These are phyloP conservation scores for Prosopis cineraria DNA, from an alignment of 306 rosid species.

Conservation along the genomic window DNA sequence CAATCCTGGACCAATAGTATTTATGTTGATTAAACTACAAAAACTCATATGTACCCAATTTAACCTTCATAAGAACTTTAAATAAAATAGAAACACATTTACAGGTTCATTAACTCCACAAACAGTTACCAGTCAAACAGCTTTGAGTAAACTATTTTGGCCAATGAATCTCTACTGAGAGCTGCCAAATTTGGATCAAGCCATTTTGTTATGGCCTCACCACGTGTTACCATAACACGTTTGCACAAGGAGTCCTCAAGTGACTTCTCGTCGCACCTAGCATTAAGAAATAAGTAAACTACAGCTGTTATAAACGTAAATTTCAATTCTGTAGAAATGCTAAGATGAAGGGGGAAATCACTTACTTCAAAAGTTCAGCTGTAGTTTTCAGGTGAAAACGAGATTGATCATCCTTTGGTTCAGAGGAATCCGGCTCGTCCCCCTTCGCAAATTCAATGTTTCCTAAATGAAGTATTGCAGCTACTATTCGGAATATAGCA, in stretches of 20 bases:
- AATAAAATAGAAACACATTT: neutral
- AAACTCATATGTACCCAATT: conserved; percentile 25
- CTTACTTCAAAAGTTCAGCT: conserved; percentile 87
- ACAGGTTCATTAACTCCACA: neutral
- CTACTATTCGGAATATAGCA: conserved; percentile 84
- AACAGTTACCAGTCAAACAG: neutral
- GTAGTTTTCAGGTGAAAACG: conserved; percentile 74
- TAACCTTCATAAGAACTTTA: neutral
- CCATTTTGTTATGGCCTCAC: conserved; percentile 81
- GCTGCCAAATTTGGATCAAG: conserved; percentile 76
- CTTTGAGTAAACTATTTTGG: neutral
- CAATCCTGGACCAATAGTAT: conserved; percentile 66
- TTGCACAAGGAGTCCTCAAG: conserved; percentile 93
- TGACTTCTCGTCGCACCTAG: conserved; percentile 80
- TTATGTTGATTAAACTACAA: conserved; percentile 26
- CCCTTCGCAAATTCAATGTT: conserved; percentile 87
- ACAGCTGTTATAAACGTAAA: conserved; percentile 26
- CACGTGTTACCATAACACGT: conserved; percentile 93
- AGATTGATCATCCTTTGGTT: conserved; percentile 83
- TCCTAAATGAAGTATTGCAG: conserved; percentile 95
- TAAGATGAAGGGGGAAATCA: neutral
- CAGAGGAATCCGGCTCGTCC: conserved; percentile 70
- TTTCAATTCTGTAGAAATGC: conserved; percentile 20
- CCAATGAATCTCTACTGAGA: conserved; percentile 36
- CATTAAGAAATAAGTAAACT: conserved; percentile 25